phyloP scores from a whole-genome alignment of 306 rosid species.

The Ormosia emarginata region DNA sequence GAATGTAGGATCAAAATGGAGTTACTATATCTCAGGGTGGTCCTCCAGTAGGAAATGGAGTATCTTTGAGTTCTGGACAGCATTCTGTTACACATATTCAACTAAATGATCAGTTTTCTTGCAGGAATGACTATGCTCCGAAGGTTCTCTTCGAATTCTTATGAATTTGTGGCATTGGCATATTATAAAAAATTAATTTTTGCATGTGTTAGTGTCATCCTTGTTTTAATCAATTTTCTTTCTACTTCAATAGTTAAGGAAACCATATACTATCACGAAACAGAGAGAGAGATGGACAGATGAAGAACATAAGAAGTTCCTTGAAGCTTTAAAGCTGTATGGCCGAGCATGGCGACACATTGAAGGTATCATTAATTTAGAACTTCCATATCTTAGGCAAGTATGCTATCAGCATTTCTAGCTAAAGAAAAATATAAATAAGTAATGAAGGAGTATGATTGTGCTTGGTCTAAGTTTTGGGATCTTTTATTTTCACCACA shows the following conservation, averaged over 20 bases:
- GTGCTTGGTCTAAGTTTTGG: slow-evolving; percentile 8
- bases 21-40: slow-evolving; percentile 22
- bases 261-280: slow-evolving; percentile 78
- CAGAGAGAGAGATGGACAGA: slow-evolving; percentile 88
- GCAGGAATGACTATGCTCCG: slow-evolving; percentile 44
- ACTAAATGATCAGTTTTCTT: slow-evolving; percentile 43
- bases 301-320: slow-evolving; percentile 79
- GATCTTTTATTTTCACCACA: slow-evolving; percentile 33
- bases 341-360: slow-evolving; percentile 87
- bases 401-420: neutral
- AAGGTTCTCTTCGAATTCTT: slow-evolving; percentile 48
- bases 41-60: slow-evolving; percentile 30
- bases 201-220: neutral
- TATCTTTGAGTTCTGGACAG: slow-evolving; percentile 32
- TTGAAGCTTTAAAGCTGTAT: slow-evolving; percentile 75
- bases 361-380: slow-evolving; percentile 50
- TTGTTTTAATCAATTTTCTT: neutral
- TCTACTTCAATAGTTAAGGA: slow-evolving; percentile 51
- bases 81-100: slow-evolving; percentile 34
- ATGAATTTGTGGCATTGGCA: neutral
- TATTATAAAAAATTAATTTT: neutral
- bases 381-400: neutral
- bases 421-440: neutral
- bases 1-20: slow-evolving; percentile 45
- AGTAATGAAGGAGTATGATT: slow-evolving; percentile 9